phyloP scores from a whole-genome alignment of 306 rosid species.

The Cyclanthera cordifolia region DNA sequence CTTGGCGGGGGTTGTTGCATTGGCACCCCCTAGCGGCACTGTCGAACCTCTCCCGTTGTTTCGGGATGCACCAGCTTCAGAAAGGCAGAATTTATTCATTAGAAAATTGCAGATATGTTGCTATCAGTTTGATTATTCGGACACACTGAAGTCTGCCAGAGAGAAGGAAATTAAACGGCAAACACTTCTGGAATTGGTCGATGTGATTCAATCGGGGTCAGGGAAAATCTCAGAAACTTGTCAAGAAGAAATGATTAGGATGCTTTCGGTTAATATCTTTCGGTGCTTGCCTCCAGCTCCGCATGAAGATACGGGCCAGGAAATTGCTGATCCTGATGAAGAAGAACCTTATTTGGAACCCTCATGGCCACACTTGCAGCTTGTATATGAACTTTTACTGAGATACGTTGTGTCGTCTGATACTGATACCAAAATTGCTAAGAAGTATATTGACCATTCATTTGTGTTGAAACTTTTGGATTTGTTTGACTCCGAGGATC shows the following conservation, averaged over 20 bases:
- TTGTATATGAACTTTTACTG: conserved; percentile 76
- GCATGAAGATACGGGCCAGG: conserved; percentile 79
- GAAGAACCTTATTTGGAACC: conserved; percentile 82
- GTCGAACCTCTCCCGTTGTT: conserved; percentile 62
- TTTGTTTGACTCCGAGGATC: conserved; percentile 85
- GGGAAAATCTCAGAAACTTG: conserved; percentile 76
- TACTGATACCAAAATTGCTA: conserved; percentile 82
- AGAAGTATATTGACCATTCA: conserved; percentile 82
- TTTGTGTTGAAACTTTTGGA: conserved; percentile 78
- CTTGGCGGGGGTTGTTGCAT: conserved; percentile 7
- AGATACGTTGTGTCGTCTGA: conserved; percentile 87
- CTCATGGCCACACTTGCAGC: conserved; percentile 86
- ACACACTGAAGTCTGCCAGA: conserved; percentile 52
- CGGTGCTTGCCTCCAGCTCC: conserved; percentile 79
- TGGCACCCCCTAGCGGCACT: conserved; percentile 35
- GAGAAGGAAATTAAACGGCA: conserved; percentile 92
- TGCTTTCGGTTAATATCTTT: conserved; percentile 77
- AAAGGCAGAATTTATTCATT: conserved; percentile 53
- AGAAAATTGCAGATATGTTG: conserved; percentile 61
- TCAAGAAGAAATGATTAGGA: conserved; percentile 81
- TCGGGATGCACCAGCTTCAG: conserved; percentile 54
- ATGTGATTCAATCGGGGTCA: conserved; percentile 75
- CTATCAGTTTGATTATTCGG: conserved; percentile 55
- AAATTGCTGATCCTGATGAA: conserved; percentile 68
- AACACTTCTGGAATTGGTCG: conserved; percentile 70